These are phyloP conservation scores for Osmanthus fragrans DNA, from an alignment of 257 asterid species.

Conservation along the genomic window DNA sequence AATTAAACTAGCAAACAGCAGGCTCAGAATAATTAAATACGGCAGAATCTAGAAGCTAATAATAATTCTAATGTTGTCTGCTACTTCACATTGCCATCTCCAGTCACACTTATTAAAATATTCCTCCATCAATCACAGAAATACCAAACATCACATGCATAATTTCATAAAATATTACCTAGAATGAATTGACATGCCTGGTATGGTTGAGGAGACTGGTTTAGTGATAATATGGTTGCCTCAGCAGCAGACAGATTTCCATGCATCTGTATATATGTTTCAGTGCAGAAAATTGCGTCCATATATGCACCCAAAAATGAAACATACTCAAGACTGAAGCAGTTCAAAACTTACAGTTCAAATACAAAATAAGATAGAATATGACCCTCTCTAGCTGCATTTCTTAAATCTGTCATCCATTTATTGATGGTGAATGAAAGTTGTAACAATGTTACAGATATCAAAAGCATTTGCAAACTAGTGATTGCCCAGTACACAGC, in stretches of 20 bases:
- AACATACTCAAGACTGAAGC: slow-evolving; percentile 19
- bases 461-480: slow-evolving; percentile 13
- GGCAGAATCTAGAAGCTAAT: slow-evolving; percentile 9
- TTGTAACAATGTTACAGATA: neutral
- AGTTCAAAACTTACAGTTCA: slow-evolving; percentile 11
- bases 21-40: neutral
- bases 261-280: slow-evolving; percentile 61
- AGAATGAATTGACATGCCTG: slow-evolving; percentile 81
- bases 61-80: slow-evolving; percentile 2
- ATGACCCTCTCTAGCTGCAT: neutral
- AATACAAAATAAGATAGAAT: neutral
- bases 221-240: slow-evolving; percentile 69
- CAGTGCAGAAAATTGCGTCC: slow-evolving; percentile 26
- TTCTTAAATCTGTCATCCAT: slow-evolving; percentile 6
- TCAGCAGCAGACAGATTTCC: slow-evolving; percentile 86
- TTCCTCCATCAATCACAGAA: slow-evolving; percentile 8
- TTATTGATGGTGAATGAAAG: slow-evolving; percentile 11
- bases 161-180: slow-evolving; percentile 52
- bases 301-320: slow-evolving; percentile 30
- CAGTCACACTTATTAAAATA: slow-evolving; percentile 2
- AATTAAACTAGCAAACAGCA: neutral
- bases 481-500: neutral
- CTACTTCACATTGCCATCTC: slow-evolving; percentile 19
- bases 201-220: slow-evolving; percentile 81
- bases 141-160: slow-evolving; percentile 9